Evolutionary conservation across 1,284 basidiomycete species (phyloP), one percentile per base, ranked within the genome.

Genomic region (Lignosus rhinocerotis): DNA sequence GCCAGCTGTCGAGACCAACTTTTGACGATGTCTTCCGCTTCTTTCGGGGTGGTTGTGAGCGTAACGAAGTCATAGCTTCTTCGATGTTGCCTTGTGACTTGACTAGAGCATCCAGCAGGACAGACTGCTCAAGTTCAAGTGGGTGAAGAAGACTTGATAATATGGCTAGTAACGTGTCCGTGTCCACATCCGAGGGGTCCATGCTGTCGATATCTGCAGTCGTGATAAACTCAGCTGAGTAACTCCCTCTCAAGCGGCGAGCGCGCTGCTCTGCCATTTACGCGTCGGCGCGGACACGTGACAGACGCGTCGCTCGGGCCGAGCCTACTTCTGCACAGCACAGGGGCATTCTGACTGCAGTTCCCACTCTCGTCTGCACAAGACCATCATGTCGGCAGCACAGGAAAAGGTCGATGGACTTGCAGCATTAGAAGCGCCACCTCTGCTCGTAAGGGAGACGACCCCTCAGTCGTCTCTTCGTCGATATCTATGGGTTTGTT

Each of bases 121-220:
- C 64, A 34, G 74, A 68, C 36, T 78, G 73, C 32, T 76, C 71
- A 8, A 74, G 72, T 5, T 66, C 57, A 17, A 73, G 67, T 32
- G 70, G 66, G 12, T 76, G 71, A 7, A 91, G 69, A 6, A 89
- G 74, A 68, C 88, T 92, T 19, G 77, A 74, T 17, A 90, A 80
- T 54, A 90, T 75, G 11, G 83, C 88, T 49, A 92, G 76, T 39
- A 90, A 76, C 1, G 76, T 82, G 30, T 92, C 90, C 0, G 87
- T 92, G 70, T 92, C 89, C 57, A 44, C 21, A 4, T 57, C 55
- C 16, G 54, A 21, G 39, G 36, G 21, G 38, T 56, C 59, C 59
- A 64, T 64, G 25, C 46, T 16, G n/a, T 31, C 3, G 8, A 33
- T 2, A 8, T 51, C 34, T 39, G 53, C 17, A 12, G 36, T 42